Evolutionary conservation across 2,329 filamentous ascomycete species (phyloP), one percentile per base, ranked within the genome.

Genomic region (Thermoascus crustaceus): DNA sequence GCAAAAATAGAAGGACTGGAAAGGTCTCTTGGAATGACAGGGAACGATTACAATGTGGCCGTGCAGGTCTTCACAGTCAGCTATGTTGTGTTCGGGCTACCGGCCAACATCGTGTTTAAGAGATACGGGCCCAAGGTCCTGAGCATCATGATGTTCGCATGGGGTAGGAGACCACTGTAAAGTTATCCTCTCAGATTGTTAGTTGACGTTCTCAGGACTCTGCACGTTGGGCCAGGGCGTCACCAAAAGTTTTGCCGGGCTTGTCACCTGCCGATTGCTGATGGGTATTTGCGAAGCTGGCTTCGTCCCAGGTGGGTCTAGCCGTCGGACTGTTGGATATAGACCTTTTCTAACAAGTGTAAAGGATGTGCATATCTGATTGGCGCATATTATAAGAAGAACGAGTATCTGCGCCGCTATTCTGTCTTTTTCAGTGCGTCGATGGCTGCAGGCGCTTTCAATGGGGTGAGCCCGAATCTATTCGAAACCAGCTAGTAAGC

Each of bases 251-350:
- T 55, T 54, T 27, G 50, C 52, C 3, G 54, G 55, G 10, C 49
- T 62, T 7, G 44, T 59, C 10, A 52, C 45, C 7, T 47, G 49
- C 27, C 48, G 60, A 17, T 55, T 63, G 30, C 41, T 61, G 9
- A 49, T 63, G 20, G 60, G 60, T 24, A 45, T 62, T 10, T 60
- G 59, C 24, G 59, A 62, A 41, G 64, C 63, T 20, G 64, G 64
- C 8, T 52, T 61, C 34, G 53, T 59, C n/a, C 58, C 59, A 7
- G 44, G 37, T 26, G 38, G 20, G 34, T 30, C 10, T 16, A 11
- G 7, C 14, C 26, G 11, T 7, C 7, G 7, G 14, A 16, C 7
- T 13, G 26, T 30, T n/a, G 7, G 7, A 16, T 30, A 13, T 13
- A 7, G 14, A 30, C 26, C 13, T 11, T 30, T 30, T 30, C 26